Evolutionary conservation across 2,329 filamentous ascomycete species (phyloP), one percentile per base, ranked within the genome.

Genomic region (Exophiala xenobiotica): DNA sequence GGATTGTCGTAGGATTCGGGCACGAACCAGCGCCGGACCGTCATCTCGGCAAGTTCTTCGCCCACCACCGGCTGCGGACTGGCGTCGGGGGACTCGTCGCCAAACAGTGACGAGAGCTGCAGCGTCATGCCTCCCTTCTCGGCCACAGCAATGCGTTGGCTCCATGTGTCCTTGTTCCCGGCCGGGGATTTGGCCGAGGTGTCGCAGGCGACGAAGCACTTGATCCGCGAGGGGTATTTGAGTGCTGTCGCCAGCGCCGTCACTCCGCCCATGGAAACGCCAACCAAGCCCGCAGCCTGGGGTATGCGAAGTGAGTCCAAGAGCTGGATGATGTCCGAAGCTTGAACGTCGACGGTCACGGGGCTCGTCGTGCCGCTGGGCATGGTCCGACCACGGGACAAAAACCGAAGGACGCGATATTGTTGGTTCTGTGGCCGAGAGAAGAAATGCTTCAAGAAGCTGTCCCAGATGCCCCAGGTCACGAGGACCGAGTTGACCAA

Each of bases 401-500:
- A 81, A 71, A 90, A 95, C 7, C 89, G 84, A 1, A 95, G 74
- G 58, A 95, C 78, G 45, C 87, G 83, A 67, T 89, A 85, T 31
- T 81, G 76, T 2, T 82, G 80, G 19, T 84, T 80, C 29, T 79
- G 64, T 0, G 70, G 67, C 44, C 78, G 77, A 9, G 68, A 61
- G 35, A 76, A 67, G 59, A 93, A 78, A n/a, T 80, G 71, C 1
- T 74, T 70, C 1, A 93, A 72, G 53, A 95, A 81, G 1, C 76
- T 75, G 61, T 93, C 86, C 90, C 90, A 95, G 79, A 95, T 93
- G 66, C 80, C 76, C 58, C 86, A 78, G 41, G 85, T 83, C 2
- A 88, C 88, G 6, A 95, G 79, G 43, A 95, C 84, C 1, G 86
- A 91, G 74, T 95, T 95, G 69, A 78, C 79, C 60, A 91, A 86